Evolutionary conservation across 2,329 filamentous ascomycete genomes (phyloP).

Genomic region (Amphichorda felina): DNA sequence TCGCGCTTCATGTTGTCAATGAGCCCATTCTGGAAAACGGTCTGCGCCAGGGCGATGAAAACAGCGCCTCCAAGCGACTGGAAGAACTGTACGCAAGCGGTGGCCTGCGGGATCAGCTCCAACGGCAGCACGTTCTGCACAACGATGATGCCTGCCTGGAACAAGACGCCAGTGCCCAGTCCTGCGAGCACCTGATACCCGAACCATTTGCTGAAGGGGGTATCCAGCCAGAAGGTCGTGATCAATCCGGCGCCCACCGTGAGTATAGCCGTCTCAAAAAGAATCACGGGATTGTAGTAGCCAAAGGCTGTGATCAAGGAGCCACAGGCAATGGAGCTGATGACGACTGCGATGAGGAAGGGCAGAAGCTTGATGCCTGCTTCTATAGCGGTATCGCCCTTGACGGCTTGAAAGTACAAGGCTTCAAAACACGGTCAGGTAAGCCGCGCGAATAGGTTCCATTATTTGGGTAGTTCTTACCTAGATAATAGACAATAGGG

Average conservation of each 20-base stretch:
- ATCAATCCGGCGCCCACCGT: slow-evolving; percentile 40
- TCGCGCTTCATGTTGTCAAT: slow-evolving; percentile 9
- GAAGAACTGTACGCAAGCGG: slow-evolving; percentile 14
- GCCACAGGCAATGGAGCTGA: slow-evolving; percentile 32
- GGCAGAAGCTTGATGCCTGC: slow-evolving; percentile 9
- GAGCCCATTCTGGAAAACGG: slow-evolving; percentile 8
- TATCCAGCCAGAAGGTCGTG: slow-evolving; percentile 36
- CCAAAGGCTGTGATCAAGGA: slow-evolving; percentile 17
- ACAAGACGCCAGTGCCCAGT: slow-evolving; percentile 36
- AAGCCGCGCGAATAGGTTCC: too few relatives aligned
- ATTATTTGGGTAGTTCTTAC: too few relatives aligned
- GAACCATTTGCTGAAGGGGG: slow-evolving; percentile 38
- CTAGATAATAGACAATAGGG: slow-evolving; percentile 36
- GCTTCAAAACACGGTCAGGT: slow-evolving; percentile 12
- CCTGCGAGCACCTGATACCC: slow-evolving; percentile 46
- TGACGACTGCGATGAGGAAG: slow-evolving; percentile 12
- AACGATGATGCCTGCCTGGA: slow-evolving; percentile 33
- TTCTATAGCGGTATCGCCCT: slow-evolving; percentile 20
- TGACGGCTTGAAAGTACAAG: slow-evolving; percentile 28
- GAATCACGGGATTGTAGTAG: slow-evolving; percentile 22
- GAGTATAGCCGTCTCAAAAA: slow-evolving; percentile 26
- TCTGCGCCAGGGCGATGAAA: slow-evolving; percentile 7
- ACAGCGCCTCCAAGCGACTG: slow-evolving; percentile 29
- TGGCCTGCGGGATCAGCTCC: slow-evolving; percentile 5
- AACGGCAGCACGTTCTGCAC: slow-evolving; percentile 35